Evolutionary conservation across 805 yeast species (phyloP), one percentile per base, ranked within the genome.

Genomic region (Ogataea paradorogensis): DNA sequence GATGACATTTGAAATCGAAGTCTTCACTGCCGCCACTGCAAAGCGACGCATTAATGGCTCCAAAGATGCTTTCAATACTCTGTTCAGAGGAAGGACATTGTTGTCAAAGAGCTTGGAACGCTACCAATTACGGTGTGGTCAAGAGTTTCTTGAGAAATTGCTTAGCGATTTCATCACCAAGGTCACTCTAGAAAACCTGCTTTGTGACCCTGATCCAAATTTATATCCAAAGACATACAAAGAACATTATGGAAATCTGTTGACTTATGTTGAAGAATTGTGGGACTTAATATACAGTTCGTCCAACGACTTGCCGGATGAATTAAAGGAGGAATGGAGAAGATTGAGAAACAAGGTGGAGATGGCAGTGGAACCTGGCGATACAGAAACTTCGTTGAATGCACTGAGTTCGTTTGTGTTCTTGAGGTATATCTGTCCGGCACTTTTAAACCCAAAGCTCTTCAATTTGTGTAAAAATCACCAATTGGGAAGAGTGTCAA

Each of bases 381-480:
- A 80, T 52, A 35, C 41, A 0, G 65, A 61, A 5, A 56, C 67
- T 8, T 73, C 88, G 0, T 66, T 83, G 43, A 83, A 89, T 54
- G 84, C 95, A 35, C 65, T 90, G 23, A 76, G 93, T 15, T 89
- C 96, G 1, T 85, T 93, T 53, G 65, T 91, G 9, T 93, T 91
- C 58, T 64, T 91, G 44, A 68, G 96, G 44, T 86, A 82, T 60
- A 75, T 89, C 48, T 89, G 96, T 53, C 98, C 99, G 0, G 95
- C 96, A 0, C 75, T 91, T 21, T 64, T 93, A 55, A 90, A 88
- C 53, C 99, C 99, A 0, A 88, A 87, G 53, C 61, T 90, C 34
- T 89, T 88, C 59, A 80, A 81, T 45, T 66, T 93, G 35, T 76
- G 87, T 0, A 72, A 76, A 36, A 70, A 75, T 26, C 91, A 85